Base-by-base conservation (phyloP, 192 early-diverging fungal species). In the Coemansia sp. region DNA sequence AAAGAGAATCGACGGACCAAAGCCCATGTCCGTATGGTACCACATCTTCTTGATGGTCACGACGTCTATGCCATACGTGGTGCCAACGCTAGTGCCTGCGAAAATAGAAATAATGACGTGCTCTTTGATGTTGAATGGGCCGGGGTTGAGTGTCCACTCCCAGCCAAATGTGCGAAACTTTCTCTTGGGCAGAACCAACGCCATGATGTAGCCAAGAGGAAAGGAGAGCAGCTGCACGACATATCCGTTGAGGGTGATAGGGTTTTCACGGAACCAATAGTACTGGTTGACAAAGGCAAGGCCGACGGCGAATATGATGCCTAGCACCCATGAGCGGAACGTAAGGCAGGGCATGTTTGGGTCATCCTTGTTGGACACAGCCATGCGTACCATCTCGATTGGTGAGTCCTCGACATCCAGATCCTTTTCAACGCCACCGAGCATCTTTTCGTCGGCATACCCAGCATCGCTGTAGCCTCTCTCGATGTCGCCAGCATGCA, bases 71-170 rank as follows among this genome's bases (percentile, higher is more conserved):
- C 88, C 90, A 70, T 92, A 90, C 46, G 87, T 82, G 21, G 88
- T 87, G 34, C 86, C 86, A 10, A 85, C 88, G 29, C 86, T 87
- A 18, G 88, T 84, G 35, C 86, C 87, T 40, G 88, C 89, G 72
- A 93, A 88, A 52, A 94, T 84, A 18, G 87, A 87, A 30, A 93
- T 91, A 18, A 96, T 79, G 2, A 90, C 93, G 68, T 94, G 92
- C 63, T 94, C 95, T 72, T 97, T 97, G 67, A 93, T 87, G 64
- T 83, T 87, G 81, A 95, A 95, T 16, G 89, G 93, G 0, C 94
- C 94, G 0, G 91, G 90, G 64, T 95, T 95, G 33, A 93, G 84
- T n/a, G 80, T 59, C 80, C 80, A 82, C 35, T 70, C 52, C 61
- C 61, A 77, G 18, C 86, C 79, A 64, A 87, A 86, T 0, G 84